Percentiles rank a stretch among this genome's conserved stretches.
Evolutionary conservation across 768 basidiomycete species (phyloP).

Genomic region (Artomyces pyxidatus): DNA sequence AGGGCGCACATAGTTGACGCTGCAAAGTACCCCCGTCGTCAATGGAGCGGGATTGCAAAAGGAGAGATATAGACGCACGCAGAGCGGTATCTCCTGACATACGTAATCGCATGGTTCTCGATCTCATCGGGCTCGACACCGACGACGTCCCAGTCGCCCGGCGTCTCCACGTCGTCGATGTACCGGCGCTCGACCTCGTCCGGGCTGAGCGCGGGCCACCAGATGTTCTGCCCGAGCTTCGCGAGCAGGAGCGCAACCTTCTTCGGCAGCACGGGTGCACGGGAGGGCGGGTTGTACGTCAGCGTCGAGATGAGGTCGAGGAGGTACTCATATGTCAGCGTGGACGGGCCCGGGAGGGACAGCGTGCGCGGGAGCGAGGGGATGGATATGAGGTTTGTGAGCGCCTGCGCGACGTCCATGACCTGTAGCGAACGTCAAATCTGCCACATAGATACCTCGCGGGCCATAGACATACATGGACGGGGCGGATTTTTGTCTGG

Average conservation of each 20-base stretch:
- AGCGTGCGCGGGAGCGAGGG: conserved; percentile 60
- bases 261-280: conserved; percentile 73
- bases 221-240: conserved; percentile 54
- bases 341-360: conserved; percentile 83
- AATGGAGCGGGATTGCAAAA: conserved; percentile 5
- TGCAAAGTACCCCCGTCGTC: conserved; percentile 20
- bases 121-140: conserved; percentile 78
- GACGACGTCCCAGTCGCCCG: conserved; percentile 77
- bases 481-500: conserved; percentile 80
- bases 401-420: conserved; percentile 87
- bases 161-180: conserved; percentile 68
- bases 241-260: conserved; percentile 56
- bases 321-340: conserved; percentile 75
- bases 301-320: conserved; percentile 71
- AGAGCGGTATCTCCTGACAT: conserved; percentile 82
- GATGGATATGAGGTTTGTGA: conserved; percentile 65
- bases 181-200: conserved; percentile 88
- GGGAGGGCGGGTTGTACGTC: conserved; percentile 67
- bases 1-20: conserved; percentile 64
- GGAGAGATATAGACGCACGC: conserved; percentile 50
- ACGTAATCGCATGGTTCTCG: conserved; percentile 83
- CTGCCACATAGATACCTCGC: conserved; percentile 5
- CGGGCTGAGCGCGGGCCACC: conserved; percentile 90
- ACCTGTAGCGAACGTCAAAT: conserved; percentile 42
- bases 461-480: conserved; percentile 58